phyloP scores from a whole-genome alignment of 2,329 filamentous ascomycete species.

The Trichoderma cornu-damae region DNA sequence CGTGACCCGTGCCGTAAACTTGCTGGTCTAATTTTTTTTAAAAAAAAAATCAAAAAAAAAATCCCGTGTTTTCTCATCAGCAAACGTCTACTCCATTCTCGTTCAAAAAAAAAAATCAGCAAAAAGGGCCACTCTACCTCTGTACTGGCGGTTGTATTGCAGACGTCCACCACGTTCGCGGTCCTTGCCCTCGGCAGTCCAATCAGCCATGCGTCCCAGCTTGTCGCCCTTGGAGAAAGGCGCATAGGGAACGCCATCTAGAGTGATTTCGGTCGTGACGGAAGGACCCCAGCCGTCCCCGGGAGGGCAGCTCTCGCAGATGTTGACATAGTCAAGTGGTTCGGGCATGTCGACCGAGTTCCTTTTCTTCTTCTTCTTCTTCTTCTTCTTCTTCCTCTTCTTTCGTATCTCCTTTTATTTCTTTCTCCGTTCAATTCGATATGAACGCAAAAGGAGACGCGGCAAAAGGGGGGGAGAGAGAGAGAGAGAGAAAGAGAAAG shows the following conservation, averaged over 20 bases:
- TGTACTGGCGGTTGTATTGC: slow-evolving; percentile 88
- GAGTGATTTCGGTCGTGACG: slow-evolving; percentile 75
- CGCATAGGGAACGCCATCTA: slow-evolving; percentile 93
- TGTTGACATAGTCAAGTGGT: slow-evolving; percentile 54
- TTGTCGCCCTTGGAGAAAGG: slow-evolving; percentile 99
- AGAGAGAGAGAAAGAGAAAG: too few species aligned
- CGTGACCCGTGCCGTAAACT: slow-evolving; percentile 87
- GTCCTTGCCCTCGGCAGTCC: slow-evolving; percentile 88
- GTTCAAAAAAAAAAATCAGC: background rate
- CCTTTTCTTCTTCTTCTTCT: too few species aligned
- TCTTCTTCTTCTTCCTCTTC: too few species aligned
- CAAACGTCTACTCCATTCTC: background rate
- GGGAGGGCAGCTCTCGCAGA: slow-evolving; percentile 66
- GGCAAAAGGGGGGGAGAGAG: too few species aligned
- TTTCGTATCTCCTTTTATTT: background rate
- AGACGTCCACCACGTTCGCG: slow-evolving; percentile 71
- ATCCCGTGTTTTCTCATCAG: background rate
- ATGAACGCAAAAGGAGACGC: background rate
- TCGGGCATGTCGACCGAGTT: slow-evolving; percentile 41
- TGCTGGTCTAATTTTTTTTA: slow-evolving; percentile 70
- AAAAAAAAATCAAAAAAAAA: too few species aligned
- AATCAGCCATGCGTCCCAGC: slow-evolving; percentile 98
- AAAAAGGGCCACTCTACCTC: slow-evolving; percentile 56
- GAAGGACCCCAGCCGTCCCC: slow-evolving; percentile 85
- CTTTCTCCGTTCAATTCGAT: background rate